Percentiles rank a stretch among this genome's conserved stretches.
Evolutionary conservation across 352 stramenopile species (phyloP).

Genomic region (Hyphochytrium catenoides): DNA sequence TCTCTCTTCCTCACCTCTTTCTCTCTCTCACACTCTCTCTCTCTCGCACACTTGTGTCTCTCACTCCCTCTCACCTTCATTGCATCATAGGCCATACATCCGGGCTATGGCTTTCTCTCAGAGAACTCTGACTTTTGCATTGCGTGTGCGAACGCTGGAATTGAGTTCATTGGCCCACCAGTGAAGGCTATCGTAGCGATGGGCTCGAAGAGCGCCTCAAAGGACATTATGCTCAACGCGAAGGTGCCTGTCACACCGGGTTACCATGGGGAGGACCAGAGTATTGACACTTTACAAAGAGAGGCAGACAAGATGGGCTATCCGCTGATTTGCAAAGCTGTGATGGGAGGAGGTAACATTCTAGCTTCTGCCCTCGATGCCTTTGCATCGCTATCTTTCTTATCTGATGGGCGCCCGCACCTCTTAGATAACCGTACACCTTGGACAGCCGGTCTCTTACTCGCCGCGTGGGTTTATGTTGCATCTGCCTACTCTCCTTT

Average conservation of each 20-base stretch:
- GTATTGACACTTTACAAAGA: conserved; percentile 28
- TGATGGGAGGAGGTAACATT: conserved; percentile 64
- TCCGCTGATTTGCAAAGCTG: conserved; percentile 74
- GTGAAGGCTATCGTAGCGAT: conserved; percentile 62
- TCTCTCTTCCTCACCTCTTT: conserved; percentile 7
- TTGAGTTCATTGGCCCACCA: conserved; percentile 72
- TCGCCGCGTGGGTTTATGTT: no score
- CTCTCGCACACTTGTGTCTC: no score
- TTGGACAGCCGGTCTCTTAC: no score
- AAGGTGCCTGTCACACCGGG: conserved; percentile 61
- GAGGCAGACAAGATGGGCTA: conserved; percentile 68
- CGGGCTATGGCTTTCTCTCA: conserved; percentile 68
- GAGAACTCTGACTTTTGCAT: conserved; percentile 55
- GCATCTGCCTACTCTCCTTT: no score
- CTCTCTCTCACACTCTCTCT: background rate
- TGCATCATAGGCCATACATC: conserved; percentile 37
- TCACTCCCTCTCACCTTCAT: no score
- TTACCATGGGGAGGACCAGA: conserved; percentile 71
- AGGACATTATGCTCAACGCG: conserved; percentile 66
- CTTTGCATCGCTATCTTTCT: background rate
- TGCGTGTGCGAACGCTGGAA: conserved; percentile 27
- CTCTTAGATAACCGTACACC: no score
- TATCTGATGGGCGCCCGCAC: no score
- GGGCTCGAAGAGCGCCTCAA: conserved; percentile 73
- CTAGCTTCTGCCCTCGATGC: background rate